These are phyloP conservation scores for Hemileccinum rubropunctum DNA, from an alignment of 768 basidiomycete genomes.

Conservation along the genomic window DNA sequence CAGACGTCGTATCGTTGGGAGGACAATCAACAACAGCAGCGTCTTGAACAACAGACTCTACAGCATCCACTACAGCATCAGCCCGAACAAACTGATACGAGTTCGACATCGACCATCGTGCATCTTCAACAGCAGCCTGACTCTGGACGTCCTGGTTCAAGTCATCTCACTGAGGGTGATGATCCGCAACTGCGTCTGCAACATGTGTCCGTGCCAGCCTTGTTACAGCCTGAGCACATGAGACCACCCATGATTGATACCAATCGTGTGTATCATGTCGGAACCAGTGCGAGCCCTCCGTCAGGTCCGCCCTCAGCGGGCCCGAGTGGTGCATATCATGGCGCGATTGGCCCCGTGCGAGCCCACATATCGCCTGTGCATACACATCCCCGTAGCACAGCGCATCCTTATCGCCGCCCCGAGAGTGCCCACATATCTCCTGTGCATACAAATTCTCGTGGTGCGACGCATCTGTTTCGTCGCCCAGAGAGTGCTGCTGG, in stretches of 20 bases:
- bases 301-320: conserved; percentile 33
- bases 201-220: conserved; percentile 19
- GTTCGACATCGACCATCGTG: conserved; percentile 14
- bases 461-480: conserved; percentile 27
- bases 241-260: conserved; percentile 36
- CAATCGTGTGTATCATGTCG: conserved; percentile 23
- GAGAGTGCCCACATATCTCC: conserved; percentile 30
- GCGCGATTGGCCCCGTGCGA: conserved; percentile 24
- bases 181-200: conserved; percentile 23
- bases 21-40: conserved; percentile 36
- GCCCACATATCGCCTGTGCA: conserved; percentile 28
- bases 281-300: conserved; percentile 28
- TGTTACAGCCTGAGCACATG: conserved; percentile 28
- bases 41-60: conserved; percentile 37
- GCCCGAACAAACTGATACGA: conserved; percentile 25
- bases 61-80: conserved; percentile 38
- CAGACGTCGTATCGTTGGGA: conserved; percentile 41
- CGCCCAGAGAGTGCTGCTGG: conserved; percentile 30
- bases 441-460: conserved; percentile 18
- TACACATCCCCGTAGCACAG: conserved; percentile 13
- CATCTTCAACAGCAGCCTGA: conserved; percentile 28
- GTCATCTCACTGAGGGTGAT: conserved; percentile 23
- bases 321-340: conserved; percentile 13
- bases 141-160: conserved; percentile 17
- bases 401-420: conserved; percentile 30